phyloP scores from a whole-genome alignment of 352 stramenopile species.

The Phytophthora palmivora region DNA sequence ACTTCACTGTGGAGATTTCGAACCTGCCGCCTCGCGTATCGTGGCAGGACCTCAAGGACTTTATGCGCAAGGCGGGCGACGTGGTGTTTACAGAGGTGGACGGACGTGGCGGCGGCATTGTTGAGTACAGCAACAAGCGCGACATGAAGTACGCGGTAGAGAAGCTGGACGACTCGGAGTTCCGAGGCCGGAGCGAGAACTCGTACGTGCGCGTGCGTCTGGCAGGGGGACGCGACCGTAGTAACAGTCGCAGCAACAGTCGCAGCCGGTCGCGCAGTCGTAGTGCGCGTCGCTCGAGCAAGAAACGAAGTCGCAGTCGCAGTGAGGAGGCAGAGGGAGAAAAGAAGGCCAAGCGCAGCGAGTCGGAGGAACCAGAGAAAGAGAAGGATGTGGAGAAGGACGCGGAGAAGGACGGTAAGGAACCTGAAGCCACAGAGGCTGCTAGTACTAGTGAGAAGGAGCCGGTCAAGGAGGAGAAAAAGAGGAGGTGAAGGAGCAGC shows the following conservation, averaged over 20 bases:
- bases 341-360: conserved; percentile 49
- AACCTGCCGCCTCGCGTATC: conserved; percentile 62
- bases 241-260: conserved; percentile 47
- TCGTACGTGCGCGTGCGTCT: conserved; percentile 58
- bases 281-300: conserved; percentile 41
- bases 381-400: conserved; percentile 34
- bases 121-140: conserved; percentile 75
- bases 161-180: conserved; percentile 72
- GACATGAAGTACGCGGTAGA: conserved; percentile 76
- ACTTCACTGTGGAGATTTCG: conserved; percentile 63
- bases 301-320: conserved; percentile 46
- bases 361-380: conserved; percentile 30
- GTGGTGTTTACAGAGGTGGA: conserved; percentile 79
- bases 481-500: conserved; percentile 30
- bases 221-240: conserved; percentile 29
- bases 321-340: conserved; percentile 37
- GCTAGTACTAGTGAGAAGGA: conserved; percentile 23
- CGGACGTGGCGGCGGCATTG: conserved; percentile 58
- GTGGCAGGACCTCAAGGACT: conserved; percentile 79
- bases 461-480: conserved; percentile 17
- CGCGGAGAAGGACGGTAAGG: conserved; percentile 20
- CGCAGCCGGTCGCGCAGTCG: conserved; percentile 52
- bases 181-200: conserved; percentile 58
- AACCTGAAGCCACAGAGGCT: conserved; percentile 8
- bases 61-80: conserved; percentile 69